Conservation (phyloP, 768 basidiomycete species). For the Boletus vinaceobasis region DNA sequence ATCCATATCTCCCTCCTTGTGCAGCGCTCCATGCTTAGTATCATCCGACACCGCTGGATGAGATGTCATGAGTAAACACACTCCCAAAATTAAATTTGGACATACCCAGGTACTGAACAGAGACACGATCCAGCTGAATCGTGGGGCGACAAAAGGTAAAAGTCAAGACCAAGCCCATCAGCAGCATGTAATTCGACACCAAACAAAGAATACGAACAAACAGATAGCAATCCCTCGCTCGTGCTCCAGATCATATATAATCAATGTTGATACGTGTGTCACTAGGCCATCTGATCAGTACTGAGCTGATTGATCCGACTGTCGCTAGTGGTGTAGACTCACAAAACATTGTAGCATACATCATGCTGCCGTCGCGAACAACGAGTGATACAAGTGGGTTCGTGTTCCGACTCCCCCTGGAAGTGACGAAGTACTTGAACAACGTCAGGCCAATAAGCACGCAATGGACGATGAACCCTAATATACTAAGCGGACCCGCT, state of each 20-base stretch:
- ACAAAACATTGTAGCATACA: constrained; percentile 8
- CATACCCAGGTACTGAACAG: constrained; percentile 14
- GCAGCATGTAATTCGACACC: background rate
- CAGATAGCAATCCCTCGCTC: background rate
- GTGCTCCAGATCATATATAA: background rate
- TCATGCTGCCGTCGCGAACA: constrained; percentile 14
- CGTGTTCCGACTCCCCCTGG: constrained; percentile 16
- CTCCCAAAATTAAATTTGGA: background rate
- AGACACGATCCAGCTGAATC: constrained; percentile 13
- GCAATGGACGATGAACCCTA: constrained; percentile 13
- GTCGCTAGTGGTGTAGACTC: background rate
- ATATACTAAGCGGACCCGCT: constrained; percentile 1
- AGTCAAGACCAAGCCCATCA: constrained; percentile 1
- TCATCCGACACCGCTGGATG: constrained; percentile 24
- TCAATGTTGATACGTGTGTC: background rate
- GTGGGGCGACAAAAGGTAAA: background rate
- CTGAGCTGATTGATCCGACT: background rate
- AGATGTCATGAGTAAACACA: background rate
- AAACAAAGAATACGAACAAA: constrained; percentile 8
- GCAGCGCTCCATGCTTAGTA: constrained; percentile 21
- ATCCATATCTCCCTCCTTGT: background rate
- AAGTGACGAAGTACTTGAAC: constrained; percentile 16
- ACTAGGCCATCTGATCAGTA: constrained; percentile 2
- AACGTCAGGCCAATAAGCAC: constrained; percentile 13
- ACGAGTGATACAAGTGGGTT: constrained; percentile 20